Evolutionary conservation across 2,329 filamentous ascomycete species (phyloP), one percentile per base, ranked within the genome.

Genomic region (Alternaria sp.): DNA sequence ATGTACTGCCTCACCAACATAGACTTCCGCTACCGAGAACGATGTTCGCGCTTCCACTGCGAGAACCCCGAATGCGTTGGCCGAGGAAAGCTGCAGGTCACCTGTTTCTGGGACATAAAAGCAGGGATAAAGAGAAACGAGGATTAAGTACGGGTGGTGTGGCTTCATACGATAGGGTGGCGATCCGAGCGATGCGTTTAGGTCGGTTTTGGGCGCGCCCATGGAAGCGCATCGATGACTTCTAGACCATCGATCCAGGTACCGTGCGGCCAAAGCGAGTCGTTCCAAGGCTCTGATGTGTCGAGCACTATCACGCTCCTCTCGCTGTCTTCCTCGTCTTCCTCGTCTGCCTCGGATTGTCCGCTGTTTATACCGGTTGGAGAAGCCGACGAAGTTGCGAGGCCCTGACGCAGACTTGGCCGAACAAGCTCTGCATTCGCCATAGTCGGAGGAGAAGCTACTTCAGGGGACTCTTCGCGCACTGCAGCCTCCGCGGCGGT

Each of bases 1-100:
- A 63, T 63, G 57, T 63, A 63, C 23, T 63, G 61, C 13, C 43
- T 25, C 5, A 21, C 3, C 2, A 32, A 23, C 17, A 52, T 57
- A 13, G 57, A 60, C 13, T 23, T 30, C 13, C 12, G 5, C 11
- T 7, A 30, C 12, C 40, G 25, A 21, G 32, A 30, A 5, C n/a
- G 40, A 10, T 30, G 21, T 13, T 19, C 46, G 17, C 19, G 36
- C 12, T 63, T 63, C 21, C 28, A 28, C 5, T 63, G 61, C 25
- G 12, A 23, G 11, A 36, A 51, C 2, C 21, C 23, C 3, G n/a
- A 30, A 2, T 61, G 57, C 44, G 17, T 56, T 4, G 61, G 57
- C 3, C n/a, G 13, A 2, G 51, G 57, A 6, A 63, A 57, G 12
- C 3, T 60, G 4, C 61, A 63, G 21, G 45, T 61, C 1, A 61